Base-by-base conservation (phyloP, 2,329 filamentous ascomycete genomes). In the Stromatinia cepivora region DNA sequence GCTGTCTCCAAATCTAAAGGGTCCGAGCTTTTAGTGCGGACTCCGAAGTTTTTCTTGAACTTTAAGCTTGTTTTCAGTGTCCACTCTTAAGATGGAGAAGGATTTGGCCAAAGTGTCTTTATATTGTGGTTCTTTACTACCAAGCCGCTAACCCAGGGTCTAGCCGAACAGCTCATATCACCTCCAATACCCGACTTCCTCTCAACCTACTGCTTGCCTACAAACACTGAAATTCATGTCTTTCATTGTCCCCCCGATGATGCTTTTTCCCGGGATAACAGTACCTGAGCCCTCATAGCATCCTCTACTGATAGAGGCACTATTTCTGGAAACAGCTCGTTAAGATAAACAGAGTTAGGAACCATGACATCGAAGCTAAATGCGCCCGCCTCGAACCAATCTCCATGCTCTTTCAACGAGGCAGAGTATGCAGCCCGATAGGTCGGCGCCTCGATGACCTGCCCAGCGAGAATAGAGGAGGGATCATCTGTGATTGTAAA, bases 321-420 rank as follows among this genome's bases (percentile, higher is more conserved):
- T 15, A 63, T 63, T 20, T 63, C 46, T 36, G 59, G 59, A 25
- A 63, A 63, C 31, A 48, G 31, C 25, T 63, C 45, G 36, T 63
- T 63, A n/a, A 63, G 42, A 48, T 34, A 63, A 9, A 52, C 15
- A 11, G 59, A 63, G 20, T 63, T 25, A 22, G 46, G 59, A 52
- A 48, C 45, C 9, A 25, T 52, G 4, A 34, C 45, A 39, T 63
- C 46, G 15, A 63, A 63, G 25, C 45, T 63, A 22, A 63, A 63
- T 15, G 59, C 48, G 15, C 59, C 59, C n/a, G 46, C 42, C 52
- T 63, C 59, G 28, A 63, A 36, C 46, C 46, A 63, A 50, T 39
- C 46, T 25, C 46, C 59, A 34, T 63, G 59, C 45, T 63, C 59
- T 63, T 63, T 63, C 6, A 63, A 1, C 7, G 59, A 63, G 9